phyloP scores from a whole-genome alignment of 331 rosid genomes.

The Spiraea crenata region DNA sequence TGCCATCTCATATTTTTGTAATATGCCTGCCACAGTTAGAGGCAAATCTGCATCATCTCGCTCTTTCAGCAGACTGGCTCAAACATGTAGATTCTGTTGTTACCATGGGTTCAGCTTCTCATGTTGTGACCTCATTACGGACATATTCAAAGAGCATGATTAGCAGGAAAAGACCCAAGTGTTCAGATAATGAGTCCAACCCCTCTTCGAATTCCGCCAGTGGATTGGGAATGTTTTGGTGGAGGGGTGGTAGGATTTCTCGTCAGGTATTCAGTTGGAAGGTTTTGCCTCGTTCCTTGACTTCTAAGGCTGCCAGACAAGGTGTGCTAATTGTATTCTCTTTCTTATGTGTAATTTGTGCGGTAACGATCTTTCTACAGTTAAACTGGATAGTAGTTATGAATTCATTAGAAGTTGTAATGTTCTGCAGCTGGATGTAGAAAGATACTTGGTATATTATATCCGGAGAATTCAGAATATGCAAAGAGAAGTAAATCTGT shows the following conservation, averaged over 20 bases:
- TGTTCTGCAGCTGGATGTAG: slow-evolving; percentile 79
- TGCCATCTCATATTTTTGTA: slow-evolving; percentile 17
- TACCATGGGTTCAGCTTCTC: slow-evolving; percentile 88
- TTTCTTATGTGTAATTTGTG: slow-evolving; percentile 24
- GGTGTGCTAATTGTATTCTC: slow-evolving; percentile 48
- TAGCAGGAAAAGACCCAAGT: slow-evolving; percentile 63
- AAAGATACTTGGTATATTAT: slow-evolving; percentile 74
- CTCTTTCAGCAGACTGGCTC: slow-evolving; percentile 81
- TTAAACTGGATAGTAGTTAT: slow-evolving; percentile 40
- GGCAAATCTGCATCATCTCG: slow-evolving; percentile 65
- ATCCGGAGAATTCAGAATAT: slow-evolving; percentile 92
- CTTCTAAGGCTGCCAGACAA: slow-evolving; percentile 91
- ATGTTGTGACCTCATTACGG: slow-evolving; percentile 61
- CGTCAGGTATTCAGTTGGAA: slow-evolving; percentile 85
- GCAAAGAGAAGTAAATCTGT: slow-evolving; percentile 73
- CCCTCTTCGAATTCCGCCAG: slow-evolving; percentile 57
- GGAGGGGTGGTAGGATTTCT: slow-evolving; percentile 97
- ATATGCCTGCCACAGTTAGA: slow-evolving; percentile 57
- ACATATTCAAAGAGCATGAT: slow-evolving; percentile 55
- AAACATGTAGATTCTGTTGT: slow-evolving; percentile 75
- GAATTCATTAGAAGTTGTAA: slow-evolving; percentile 43
- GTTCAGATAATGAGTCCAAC: slow-evolving; percentile 57
- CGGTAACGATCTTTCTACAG: slow-evolving; percentile 27
- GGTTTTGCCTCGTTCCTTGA: slow-evolving; percentile 68
- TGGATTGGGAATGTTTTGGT: slow-evolving; percentile 87